Conservation (phyloP, 2,329 filamentous ascomycete genomes). For the Verticillium alfalfae region DNA sequence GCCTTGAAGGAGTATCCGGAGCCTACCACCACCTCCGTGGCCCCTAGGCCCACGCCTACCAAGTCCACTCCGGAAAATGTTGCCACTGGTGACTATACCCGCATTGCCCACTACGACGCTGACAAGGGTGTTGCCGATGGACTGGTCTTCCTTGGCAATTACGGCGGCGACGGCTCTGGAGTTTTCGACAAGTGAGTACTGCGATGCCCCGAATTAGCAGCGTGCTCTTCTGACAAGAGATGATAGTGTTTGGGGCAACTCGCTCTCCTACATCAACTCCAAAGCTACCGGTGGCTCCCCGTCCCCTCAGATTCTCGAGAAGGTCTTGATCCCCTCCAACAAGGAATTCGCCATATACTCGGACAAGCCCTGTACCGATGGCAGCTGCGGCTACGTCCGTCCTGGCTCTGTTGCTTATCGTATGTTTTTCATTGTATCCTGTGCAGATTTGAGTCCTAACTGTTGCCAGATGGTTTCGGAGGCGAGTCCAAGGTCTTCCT, state of each 20-base stretch:
- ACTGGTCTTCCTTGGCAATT: constrained; percentile 42
- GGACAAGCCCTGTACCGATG: constrained; percentile 31
- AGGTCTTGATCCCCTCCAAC: constrained; percentile 32
- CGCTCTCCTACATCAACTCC: constrained; percentile 38
- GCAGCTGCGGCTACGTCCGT: constrained; percentile 37
- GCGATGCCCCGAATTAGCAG: neutral
- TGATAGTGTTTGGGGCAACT: constrained; percentile 35
- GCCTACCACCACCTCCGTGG: constrained; percentile 4
- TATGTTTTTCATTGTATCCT: constrained; percentile 15
- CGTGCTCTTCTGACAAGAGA: neutral
- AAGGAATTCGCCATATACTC: constrained; percentile 42
- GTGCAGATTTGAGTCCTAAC: constrained; percentile 3
- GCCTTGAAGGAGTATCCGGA: constrained; percentile 5
- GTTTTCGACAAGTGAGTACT: constrained; percentile 36
- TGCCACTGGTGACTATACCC: constrained; percentile 28
- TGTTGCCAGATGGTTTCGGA: constrained; percentile 57
- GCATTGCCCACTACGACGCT: constrained; percentile 40
- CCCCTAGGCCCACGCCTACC: constrained; percentile 3
- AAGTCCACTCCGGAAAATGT: constrained; percentile 3
- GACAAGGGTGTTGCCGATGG: constrained; percentile 31
- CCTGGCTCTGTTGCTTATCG: constrained; percentile 38
- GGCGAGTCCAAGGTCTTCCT: constrained; percentile 67
- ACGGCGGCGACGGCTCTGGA: constrained; percentile 36
- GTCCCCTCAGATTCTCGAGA: constrained; percentile 31
- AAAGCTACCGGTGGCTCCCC: constrained; percentile 30